Base-by-base conservation (phyloP, 176 grass and related monocot species). In the Aegilops speltoides region DNA sequence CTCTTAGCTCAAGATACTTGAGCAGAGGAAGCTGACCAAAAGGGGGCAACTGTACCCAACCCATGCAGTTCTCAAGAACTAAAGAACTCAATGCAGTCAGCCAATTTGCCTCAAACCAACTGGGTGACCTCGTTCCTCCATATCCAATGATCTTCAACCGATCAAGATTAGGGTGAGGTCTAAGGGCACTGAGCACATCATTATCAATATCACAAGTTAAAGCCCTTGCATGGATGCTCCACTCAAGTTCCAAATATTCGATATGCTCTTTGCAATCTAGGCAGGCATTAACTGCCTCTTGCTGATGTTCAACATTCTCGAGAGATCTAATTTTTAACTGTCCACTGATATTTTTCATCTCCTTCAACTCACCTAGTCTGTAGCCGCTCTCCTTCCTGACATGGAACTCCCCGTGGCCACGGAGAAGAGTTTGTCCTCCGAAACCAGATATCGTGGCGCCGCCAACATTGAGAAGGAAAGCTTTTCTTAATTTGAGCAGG, bases 1-100 rank as follows among this genome's bases (percentile, higher is more conserved):
- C n/a, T 24, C 77, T 89, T 33, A 91, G 23, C 12, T 32, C 59
- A 61, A 94, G 84, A 84, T 77, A 9, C 31, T 80, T 56, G 19
- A 94, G 89, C 60, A 81, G 82, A 45, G 86, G 86, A 79, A 94
- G 86, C 56, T 94, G 89, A 33, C 92, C 92, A 8, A 91, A 33
- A 69, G 89, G 87, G 11, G 92, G 92, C 23, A 94, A 25, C 5
- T 60, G 33, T 48, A 52, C 78, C 86, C 83, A 87, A 23, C 79
- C 6, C 45, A 69, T 61, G 64, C 86, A 91, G 29, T 78, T 78
- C 29, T 86, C 62, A 20, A 91, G 79, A 48, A 52, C 29, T 31
- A 86, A 3, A 59, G 61, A 79, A 68, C 31, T 82, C 54, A 91
- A 59, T 80, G 80, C 66, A 16, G 8, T 52, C 64, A 85, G 43